Percentiles rank a stretch among this genome's conserved stretches.
phyloP scores from a whole-genome alignment of 2,329 filamentous ascomycete species.

The Clonostachys chloroleuca region DNA sequence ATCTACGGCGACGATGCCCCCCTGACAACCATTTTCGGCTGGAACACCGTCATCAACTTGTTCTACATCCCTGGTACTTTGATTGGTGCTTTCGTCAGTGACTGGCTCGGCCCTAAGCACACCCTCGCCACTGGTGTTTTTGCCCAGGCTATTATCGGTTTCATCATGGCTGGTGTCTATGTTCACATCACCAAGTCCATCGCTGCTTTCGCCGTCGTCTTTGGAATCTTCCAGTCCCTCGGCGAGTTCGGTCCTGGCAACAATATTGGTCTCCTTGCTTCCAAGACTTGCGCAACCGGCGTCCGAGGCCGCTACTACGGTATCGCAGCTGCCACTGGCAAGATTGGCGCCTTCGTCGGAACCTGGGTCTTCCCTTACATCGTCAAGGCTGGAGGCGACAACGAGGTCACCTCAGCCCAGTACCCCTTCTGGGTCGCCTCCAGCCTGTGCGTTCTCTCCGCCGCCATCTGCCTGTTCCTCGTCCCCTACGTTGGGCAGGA shows the following conservation, averaged over 20 bases:
- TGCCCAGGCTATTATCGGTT: slow-evolving; percentile 74
- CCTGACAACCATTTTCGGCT: slow-evolving; percentile 77
- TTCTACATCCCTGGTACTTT: slow-evolving; percentile 86
- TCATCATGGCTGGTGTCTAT: slow-evolving; percentile 84
- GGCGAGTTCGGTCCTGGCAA: slow-evolving; percentile 72
- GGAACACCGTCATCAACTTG: slow-evolving; percentile 83
- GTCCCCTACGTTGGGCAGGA: slow-evolving; percentile 80
- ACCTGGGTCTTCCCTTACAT: slow-evolving; percentile 79
- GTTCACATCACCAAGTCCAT: slow-evolving; percentile 54
- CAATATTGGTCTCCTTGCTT: slow-evolving; percentile 84
- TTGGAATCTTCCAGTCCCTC: slow-evolving; percentile 29
- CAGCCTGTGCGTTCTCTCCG: slow-evolving; percentile 71
- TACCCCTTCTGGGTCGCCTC: slow-evolving; percentile 89
- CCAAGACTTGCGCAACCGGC: slow-evolving; percentile 83
- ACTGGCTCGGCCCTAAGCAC: slow-evolving; percentile 74
- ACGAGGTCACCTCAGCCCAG: slow-evolving; percentile 59
- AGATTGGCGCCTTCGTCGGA: slow-evolving; percentile 80
- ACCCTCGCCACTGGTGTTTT: slow-evolving; percentile 68
- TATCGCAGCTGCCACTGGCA: slow-evolving; percentile 68
- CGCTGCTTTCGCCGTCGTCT: slow-evolving; percentile 28
- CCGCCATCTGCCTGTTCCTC: slow-evolving; percentile 51
- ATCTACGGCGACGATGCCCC: slow-evolving; percentile 55
- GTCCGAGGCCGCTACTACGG: slow-evolving; percentile 75
- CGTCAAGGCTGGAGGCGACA: slow-evolving; percentile 47
- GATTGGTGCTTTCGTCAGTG: slow-evolving; percentile 70